A percentile compares a stretch with the other conserved stretches of the same genome.
These are phyloP conservation scores for Saksenaea vasiformis DNA, from an alignment of 371 early-diverging fungal genomes.

Conservation along the genomic window DNA sequence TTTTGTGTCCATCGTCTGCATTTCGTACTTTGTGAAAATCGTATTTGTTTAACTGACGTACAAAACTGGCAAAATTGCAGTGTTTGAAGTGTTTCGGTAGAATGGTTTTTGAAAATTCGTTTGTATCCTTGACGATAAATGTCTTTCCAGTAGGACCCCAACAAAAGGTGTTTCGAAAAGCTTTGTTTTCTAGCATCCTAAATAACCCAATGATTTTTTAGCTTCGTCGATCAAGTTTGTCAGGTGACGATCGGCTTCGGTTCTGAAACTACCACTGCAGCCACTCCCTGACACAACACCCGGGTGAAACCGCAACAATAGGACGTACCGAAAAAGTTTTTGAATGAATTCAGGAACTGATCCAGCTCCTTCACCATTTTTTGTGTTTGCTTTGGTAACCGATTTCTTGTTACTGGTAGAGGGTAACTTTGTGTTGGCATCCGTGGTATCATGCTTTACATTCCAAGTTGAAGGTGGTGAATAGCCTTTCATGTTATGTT, in stretches of 20 bases:
- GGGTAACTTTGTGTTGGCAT: background rate
- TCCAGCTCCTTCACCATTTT: constrained; percentile 11
- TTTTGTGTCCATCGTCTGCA: constrained; percentile 54
- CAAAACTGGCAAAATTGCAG: constrained; percentile 92
- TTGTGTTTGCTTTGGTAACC: constrained; percentile 5
- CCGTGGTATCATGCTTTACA: background rate
- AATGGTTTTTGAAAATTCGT: constrained; percentile 70
- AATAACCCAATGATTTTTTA: background rate
- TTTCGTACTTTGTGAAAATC: constrained; percentile 88
- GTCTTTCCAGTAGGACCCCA: constrained; percentile 83
- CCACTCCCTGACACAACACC: background rate
- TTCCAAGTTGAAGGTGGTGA: constrained; percentile 1
- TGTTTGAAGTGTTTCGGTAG: constrained; percentile 90
- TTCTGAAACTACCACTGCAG: background rate
- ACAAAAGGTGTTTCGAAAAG: constrained; percentile 59
- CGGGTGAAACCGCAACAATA: constrained; percentile 1
- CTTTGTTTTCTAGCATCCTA: constrained; percentile 71
- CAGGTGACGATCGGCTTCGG: constrained; percentile 7
- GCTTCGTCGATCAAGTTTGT: background rate
- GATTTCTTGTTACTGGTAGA: background rate
- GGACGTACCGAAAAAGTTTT: constrained; percentile 17
- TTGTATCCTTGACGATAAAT: constrained; percentile 83
- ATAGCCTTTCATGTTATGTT: background rate
- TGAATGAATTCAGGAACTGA: constrained; percentile 23
- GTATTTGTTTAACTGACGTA: constrained; percentile 96